phyloP scores from a whole-genome alignment of 495 filamentous ascomycete species.

The Tetracladium setigerum region DNA sequence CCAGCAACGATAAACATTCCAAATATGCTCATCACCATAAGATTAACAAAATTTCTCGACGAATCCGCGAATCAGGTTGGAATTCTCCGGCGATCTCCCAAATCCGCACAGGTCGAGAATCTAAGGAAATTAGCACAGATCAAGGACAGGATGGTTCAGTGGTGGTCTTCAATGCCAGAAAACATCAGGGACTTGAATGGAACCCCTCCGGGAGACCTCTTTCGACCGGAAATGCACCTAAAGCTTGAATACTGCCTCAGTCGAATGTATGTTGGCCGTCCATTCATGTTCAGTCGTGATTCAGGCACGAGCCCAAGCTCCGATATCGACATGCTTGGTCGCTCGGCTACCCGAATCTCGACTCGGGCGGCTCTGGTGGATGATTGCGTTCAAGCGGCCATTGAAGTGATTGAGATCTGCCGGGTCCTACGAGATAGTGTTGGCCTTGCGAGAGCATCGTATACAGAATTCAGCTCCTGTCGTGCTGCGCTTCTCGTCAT shows the following conservation, averaged over 20 bases:
- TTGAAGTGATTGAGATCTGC: conserved; percentile 41
- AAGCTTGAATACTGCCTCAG: conserved; percentile 43
- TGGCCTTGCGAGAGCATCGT: conserved; percentile 42
- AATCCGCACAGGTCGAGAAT: conserved; percentile 20
- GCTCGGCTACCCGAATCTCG: conserved; percentile 29
- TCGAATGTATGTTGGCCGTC: conserved; percentile 40
- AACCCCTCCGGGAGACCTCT: conserved; percentile 29
- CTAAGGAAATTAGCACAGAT: conserved; percentile 35
- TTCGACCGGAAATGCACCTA: conserved; percentile 41
- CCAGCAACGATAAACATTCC: conserved; percentile 28
- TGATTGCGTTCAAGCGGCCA: conserved; percentile 42
- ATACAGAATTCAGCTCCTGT: conserved; percentile 45
- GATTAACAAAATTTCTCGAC: conserved; percentile 37
- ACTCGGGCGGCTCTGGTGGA: conserved; percentile 35
- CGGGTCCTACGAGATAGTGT: conserved; percentile 38
- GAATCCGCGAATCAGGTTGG: conserved; percentile 26
- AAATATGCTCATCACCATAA: conserved; percentile 40
- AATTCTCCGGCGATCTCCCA: too few species aligned
- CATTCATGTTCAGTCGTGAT: conserved; percentile 41
- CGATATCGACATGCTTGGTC: conserved; percentile 22
- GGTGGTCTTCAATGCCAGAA: conserved; percentile 42
- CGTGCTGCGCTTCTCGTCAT: conserved; percentile 43
- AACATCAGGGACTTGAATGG: conserved; percentile 31
- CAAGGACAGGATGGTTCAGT: conserved; percentile 36
- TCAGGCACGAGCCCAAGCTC: conserved; percentile 23